A percentile compares a stretch with the other conserved stretches of the same genome.
phyloP scores from a whole-genome alignment of 768 basidiomycete species.

The Tephrocybe sp. region DNA sequence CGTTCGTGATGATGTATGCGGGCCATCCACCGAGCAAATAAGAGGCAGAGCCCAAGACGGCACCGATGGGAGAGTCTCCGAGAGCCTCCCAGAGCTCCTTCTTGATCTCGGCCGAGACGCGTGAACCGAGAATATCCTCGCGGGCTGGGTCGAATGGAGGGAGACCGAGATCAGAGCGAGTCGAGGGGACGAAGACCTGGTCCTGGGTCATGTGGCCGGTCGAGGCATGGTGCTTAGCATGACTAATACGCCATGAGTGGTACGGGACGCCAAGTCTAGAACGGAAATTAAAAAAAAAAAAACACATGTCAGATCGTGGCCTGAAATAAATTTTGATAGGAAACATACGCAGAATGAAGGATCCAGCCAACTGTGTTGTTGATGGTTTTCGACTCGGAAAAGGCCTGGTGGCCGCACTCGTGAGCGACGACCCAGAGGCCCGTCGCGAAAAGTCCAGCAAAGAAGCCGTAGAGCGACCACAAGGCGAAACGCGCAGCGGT shows the following conservation, averaged over 20 bases:
- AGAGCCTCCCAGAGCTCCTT: conserved; percentile 82
- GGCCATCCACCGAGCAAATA: conserved; percentile 88
- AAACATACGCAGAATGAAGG: conserved; percentile 80
- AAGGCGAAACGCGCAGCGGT: conserved; percentile 60
- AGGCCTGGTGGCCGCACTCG: conserved; percentile 96
- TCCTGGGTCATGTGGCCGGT: conserved; percentile 94
- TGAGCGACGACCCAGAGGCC: conserved; percentile 95
- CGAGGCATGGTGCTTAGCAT: conserved; percentile 93
- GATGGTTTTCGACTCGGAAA: conserved; percentile 87
- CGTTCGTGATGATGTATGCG: conserved; percentile 77
- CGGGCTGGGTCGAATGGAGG: conserved; percentile 66
- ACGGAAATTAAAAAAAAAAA: conserved; percentile 15
- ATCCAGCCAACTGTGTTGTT: conserved; percentile 95
- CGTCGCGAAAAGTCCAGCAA: conserved; percentile 82
- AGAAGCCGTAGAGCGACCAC: conserved; percentile 83
- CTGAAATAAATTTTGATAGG: conserved; percentile 11
- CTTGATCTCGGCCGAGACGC: conserved; percentile 65
- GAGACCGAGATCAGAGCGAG: conserved; percentile 71
- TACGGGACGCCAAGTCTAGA: conserved; percentile 91
- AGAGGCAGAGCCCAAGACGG: conserved; percentile 47
- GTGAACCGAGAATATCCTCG: conserved; percentile 65
- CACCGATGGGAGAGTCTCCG: conserved; percentile 86
- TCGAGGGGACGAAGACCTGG: conserved; percentile 92
- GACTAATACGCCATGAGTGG: conserved; percentile 94
- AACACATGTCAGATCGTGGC: conserved; percentile 21